Evolutionary conservation across 2,329 filamentous ascomycete genomes (phyloP).

Genomic region (Corniculantispora saksenae): DNA sequence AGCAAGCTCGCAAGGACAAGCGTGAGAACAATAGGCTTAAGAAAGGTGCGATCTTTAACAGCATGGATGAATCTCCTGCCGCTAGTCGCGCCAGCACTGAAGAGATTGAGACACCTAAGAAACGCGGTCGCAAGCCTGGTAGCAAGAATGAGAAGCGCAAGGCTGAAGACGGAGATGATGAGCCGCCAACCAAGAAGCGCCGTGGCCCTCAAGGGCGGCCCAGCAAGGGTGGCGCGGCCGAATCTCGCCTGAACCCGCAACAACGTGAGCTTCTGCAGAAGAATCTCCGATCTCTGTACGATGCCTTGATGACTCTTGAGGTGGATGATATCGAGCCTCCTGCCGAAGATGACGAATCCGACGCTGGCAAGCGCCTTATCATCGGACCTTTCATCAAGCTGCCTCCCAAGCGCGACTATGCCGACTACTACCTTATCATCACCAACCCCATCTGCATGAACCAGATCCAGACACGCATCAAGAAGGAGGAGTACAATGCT

Average conservation of each 20-base stretch:
- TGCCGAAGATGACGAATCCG: conserved; percentile 58
- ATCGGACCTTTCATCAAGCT: conserved; percentile 94
- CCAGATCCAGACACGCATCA: conserved; percentile 90
- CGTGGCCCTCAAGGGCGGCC: conserved; percentile 69
- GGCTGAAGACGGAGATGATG: conserved; percentile 74
- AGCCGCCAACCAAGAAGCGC: conserved; percentile 77
- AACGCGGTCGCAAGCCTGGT: conserved; percentile 79
- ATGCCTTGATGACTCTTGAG: conserved; percentile 80
- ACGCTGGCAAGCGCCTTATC: conserved; percentile 70
- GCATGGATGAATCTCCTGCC: conserved; percentile 73
- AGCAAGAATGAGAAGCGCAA: conserved; percentile 83
- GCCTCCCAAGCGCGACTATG: conserved; percentile 84
- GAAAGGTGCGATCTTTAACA: conserved; percentile 43
- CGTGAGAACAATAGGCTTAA: conserved; percentile 75
- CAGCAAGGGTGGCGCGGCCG: conserved; percentile 53
- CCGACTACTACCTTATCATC: conserved; percentile 95
- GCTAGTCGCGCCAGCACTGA: conserved; percentile 83
- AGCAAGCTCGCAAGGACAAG: conserved; percentile 80
- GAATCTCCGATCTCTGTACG: conserved; percentile 75
- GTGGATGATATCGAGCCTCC: conserved; percentile 67
- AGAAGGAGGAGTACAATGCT: conserved; percentile 87
- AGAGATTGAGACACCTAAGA: conserved; percentile 74
- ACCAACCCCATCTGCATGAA: conserved; percentile 94
- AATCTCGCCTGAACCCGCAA: conserved; percentile 59
- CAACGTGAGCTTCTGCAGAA: conserved; percentile 78